phyloP scores from a whole-genome alignment of 2,329 filamentous ascomycete genomes.

The Colletotrichum sublineola region DNA sequence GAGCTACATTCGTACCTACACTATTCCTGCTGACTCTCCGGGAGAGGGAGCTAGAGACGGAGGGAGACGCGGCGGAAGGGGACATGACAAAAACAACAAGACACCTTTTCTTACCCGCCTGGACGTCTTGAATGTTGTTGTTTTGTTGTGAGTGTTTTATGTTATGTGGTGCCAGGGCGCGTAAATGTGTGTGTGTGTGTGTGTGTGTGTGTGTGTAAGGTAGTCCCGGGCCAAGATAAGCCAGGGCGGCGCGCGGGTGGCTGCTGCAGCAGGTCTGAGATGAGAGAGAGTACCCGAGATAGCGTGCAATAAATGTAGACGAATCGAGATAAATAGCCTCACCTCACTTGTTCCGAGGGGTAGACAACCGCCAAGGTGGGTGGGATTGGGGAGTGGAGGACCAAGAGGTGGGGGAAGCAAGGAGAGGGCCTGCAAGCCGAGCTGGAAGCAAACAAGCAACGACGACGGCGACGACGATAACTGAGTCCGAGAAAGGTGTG shows the following conservation, averaged over 20 bases:
- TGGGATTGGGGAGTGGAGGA: not conserved
- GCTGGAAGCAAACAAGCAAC: conserved; percentile 8
- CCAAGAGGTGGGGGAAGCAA: not conserved
- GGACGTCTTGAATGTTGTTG: conserved; percentile 4
- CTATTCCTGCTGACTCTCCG: not conserved
- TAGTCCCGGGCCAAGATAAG: conserved; percentile 19
- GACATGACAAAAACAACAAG: not conserved
- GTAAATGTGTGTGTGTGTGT: not conserved
- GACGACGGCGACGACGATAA: conserved; percentile 3
- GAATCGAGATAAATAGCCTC: not conserved
- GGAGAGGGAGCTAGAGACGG: not conserved
- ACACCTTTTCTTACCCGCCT: not conserved
- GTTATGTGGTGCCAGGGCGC: not conserved
- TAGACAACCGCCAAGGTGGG: conserved; percentile 4
- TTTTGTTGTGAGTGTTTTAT: not conserved
- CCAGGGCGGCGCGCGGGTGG: not conserved
- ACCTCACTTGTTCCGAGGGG: not conserved
- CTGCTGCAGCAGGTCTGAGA: conserved; percentile 17
- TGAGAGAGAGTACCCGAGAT: conserved; percentile 6
- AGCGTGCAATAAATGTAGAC: not conserved
- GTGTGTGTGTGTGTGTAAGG: not conserved
- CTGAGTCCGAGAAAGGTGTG: not conserved
- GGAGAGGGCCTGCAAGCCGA: not conserved
- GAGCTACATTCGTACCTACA: too few species aligned
- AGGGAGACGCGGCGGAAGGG: not conserved